These are phyloP conservation scores for Dactylellina leptospora DNA, from an alignment of 2,329 filamentous ascomycete genomes.

Conservation along the genomic window DNA sequence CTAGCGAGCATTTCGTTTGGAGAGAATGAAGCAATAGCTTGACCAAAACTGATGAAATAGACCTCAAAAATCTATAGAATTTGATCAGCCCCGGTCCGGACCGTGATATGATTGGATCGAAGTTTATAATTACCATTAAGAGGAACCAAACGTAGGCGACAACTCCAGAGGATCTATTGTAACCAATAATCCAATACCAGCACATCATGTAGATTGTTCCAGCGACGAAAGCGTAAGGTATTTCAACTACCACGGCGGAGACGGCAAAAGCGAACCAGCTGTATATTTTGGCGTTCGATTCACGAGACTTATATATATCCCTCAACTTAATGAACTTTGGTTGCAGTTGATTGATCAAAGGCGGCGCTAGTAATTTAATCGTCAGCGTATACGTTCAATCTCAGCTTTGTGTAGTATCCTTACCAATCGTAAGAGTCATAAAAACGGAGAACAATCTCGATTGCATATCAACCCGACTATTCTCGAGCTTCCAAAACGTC, in stretches of 20 bases:
- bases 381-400: slow-evolving; percentile 80
- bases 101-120: neutral
- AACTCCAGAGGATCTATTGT: slow-evolving; percentile 62
- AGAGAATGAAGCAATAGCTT: slow-evolving; percentile 72
- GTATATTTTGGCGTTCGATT: slow-evolving; percentile 82
- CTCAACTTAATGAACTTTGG: slow-evolving; percentile 74
- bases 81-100: neutral
- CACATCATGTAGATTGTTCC: slow-evolving; percentile 72
- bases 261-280: slow-evolving; percentile 76
- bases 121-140: slow-evolving; percentile 64
- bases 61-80: slow-evolving; percentile 66
- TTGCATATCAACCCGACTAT: slow-evolving; percentile 71
- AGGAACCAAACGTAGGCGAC: slow-evolving; percentile 72
- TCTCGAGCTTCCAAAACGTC: slow-evolving; percentile 72
- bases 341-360: slow-evolving; percentile 79
- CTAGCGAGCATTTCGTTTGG: slow-evolving; percentile 74
- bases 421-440: slow-evolving; percentile 78
- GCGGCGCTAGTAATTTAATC: slow-evolving; percentile 66
- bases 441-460: slow-evolving; percentile 79
- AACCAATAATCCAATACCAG: slow-evolving; percentile 64
- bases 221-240: slow-evolving; percentile 74
- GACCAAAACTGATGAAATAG: slow-evolving; percentile 72
- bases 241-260: slow-evolving; percentile 72
- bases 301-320: slow-evolving; percentile 74
- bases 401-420: slow-evolving; percentile 59